These are phyloP conservation scores for Solanum neorickii DNA, from an alignment of 257 asterid species.

Conservation along the genomic window DNA sequence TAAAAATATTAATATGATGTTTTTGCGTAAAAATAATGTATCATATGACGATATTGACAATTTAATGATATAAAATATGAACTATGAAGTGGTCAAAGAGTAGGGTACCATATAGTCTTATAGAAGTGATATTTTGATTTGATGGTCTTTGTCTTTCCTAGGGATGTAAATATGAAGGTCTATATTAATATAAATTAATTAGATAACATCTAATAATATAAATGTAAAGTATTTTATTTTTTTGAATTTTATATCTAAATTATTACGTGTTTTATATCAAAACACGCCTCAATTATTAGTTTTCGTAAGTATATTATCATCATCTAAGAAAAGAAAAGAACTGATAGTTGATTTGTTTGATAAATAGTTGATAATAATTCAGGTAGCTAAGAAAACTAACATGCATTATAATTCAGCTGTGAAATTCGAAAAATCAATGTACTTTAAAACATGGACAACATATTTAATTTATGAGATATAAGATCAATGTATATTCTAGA, in stretches of 20 bases:
- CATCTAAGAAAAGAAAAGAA: not conserved
- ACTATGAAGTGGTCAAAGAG: not conserved
- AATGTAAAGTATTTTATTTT: too few species aligned
- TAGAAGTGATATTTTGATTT: not conserved
- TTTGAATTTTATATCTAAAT: too few species aligned
- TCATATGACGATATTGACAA: not conserved
- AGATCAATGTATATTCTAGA: not conserved
- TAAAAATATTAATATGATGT: not conserved
- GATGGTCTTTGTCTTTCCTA: not conserved
- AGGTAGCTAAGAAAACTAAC: rapidly evolving
- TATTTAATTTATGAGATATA: not conserved
- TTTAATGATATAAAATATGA: not conserved
- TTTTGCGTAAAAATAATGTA: not conserved
- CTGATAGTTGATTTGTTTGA: not conserved
- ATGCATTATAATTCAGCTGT: not conserved
- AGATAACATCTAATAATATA: not conserved
- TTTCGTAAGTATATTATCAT: not conserved
- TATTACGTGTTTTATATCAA: too few species aligned
- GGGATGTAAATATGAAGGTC: not conserved
- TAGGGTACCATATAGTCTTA: not conserved
- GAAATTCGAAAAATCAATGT: not conserved
- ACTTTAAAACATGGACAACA: not conserved
- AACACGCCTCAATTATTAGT: not conserved
- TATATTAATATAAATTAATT: not conserved
- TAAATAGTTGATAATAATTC: not conserved